These are phyloP conservation scores for Vaccinium macrocarpon DNA, from an alignment of 148 eudicot species.

Conservation along the genomic window DNA sequence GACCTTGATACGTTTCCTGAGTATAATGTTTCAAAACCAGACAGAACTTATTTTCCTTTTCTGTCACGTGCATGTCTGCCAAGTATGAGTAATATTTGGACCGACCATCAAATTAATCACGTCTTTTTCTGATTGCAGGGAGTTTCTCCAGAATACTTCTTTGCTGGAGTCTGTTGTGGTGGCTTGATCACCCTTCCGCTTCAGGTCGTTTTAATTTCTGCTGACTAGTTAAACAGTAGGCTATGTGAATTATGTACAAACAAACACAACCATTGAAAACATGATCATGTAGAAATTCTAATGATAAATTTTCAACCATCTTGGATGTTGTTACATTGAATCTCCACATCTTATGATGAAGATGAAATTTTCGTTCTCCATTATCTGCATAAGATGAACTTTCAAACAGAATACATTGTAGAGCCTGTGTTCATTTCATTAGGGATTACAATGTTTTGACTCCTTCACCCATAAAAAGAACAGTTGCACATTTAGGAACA, in stretches of 20 bases:
- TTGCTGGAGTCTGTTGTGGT: conserved; percentile 94
- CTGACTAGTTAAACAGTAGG: background rate
- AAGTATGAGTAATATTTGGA: conserved; percentile 5
- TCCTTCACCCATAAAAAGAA: background rate
- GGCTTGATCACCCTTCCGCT: conserved; percentile 78
- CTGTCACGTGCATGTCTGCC: background rate
- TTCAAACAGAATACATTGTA: background rate
- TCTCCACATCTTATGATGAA: no score
- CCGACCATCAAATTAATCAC: background rate
- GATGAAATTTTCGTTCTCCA: background rate
- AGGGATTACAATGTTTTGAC: background rate
- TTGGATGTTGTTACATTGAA: background rate
- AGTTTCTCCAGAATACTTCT: conserved; percentile 85
- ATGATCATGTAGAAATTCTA: background rate
- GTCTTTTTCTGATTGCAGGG: conserved; percentile 43
- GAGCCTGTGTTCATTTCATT: background rate
- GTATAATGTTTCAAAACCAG: background rate
- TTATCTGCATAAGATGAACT: conserved; percentile 1
- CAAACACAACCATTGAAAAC: background rate
- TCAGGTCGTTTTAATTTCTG: conserved; percentile 53
- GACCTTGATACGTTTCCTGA: conserved; percentile 6
- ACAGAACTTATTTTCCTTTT: background rate
- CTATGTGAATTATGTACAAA: background rate
- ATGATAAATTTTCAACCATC: background rate
- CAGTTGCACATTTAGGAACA: background rate